Base-by-base conservation (phyloP, 805 yeast species). In the Wickerhamiella nectarea region DNA sequence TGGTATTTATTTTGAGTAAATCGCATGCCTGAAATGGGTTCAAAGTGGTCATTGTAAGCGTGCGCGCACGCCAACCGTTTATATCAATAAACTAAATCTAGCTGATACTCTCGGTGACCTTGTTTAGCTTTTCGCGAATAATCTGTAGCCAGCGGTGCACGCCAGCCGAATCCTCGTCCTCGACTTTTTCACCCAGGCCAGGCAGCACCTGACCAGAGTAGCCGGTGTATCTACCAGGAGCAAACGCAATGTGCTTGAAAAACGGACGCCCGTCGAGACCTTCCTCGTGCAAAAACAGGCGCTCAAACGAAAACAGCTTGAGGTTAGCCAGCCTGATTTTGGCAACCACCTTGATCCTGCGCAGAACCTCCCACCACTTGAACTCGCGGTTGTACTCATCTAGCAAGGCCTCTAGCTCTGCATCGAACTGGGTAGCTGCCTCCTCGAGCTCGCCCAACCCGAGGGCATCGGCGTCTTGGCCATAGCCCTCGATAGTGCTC, bases 11-110 rank as follows among this genome's bases (percentile, higher is more conserved):
- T 7, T 72, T 67, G 51, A 87, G 78, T 14, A 89, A 63, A 56
- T 91, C 96, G 2, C 86, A 76, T 3, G 94, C 87, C 49, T 78
- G 81, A 56, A 91, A 84, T 17, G 97, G 96, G 48, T 72, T 74
- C 11, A 87, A 69, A 0, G 95, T 81, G 3, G 96, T 81, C 98
- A 89, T 89, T 26, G 26, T 20, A 34, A 33, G 35, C 21, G 20
- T 31, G 34, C 6, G n/a, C n/a, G n/a, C n/a, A 14, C 15, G 33
- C 33, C 33, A 28, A 14, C n/a, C 8, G 9, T 22, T 22, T 22
- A 6, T 6, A 22, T 11, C n/a, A 25, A 25, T 11, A n/a, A 12
- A 9, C 21, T n/a, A 3, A n/a, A n/a, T 5, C 31, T 34, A 44
- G 18, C 21, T 21, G 37, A 52, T 22, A 3, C 33, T 26, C 19